Evolutionary conservation across 257 asterid genomes (phyloP).

Genomic region (Lantana camara): DNA sequence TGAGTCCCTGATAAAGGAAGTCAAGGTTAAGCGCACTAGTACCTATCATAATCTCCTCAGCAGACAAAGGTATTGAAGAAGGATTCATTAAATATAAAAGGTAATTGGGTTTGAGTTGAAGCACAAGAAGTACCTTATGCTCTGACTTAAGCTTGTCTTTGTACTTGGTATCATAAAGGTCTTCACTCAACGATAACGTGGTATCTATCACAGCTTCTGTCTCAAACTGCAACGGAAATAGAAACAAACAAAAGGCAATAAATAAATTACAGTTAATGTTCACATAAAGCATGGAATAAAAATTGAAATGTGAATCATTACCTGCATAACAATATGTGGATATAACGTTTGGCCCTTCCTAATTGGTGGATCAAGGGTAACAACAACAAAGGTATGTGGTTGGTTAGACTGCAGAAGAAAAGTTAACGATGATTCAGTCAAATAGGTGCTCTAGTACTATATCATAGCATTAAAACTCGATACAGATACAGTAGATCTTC

Average conservation of each 20-base stretch:
- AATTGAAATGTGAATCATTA: conserved; percentile 37
- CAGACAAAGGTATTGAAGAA: conserved; percentile 6
- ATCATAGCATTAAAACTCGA: neutral
- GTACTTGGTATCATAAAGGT: conserved; percentile 70
- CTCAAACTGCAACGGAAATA: conserved; percentile 66
- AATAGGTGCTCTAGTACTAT: neutral
- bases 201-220: conserved; percentile 71
- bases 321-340: conserved; percentile 98
- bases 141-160: conserved; percentile 71
- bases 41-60: neutral
- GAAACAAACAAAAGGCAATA: conserved; percentile 1
- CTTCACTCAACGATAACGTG: conserved; percentile 68
- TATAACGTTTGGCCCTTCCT: conserved; percentile 97
- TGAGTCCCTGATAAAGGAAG: conserved; percentile 64
- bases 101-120: neutral
- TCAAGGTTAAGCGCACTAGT: conserved; percentile 15
- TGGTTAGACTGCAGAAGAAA: conserved; percentile 73
- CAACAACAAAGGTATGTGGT: conserved; percentile 89
- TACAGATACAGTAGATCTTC: conserved; percentile 14
- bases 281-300: neutral
- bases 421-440: conserved; percentile 18
- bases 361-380: conserved; percentile 97
- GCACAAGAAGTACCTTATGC: conserved; percentile 56
- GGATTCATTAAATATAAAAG: conserved; percentile 3
- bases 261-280: conserved; percentile 14